Evolutionary conservation across 192 early-diverging fungal species (phyloP), one percentile per base, ranked within the genome.

Genomic region (Paraglomus occultum): DNA sequence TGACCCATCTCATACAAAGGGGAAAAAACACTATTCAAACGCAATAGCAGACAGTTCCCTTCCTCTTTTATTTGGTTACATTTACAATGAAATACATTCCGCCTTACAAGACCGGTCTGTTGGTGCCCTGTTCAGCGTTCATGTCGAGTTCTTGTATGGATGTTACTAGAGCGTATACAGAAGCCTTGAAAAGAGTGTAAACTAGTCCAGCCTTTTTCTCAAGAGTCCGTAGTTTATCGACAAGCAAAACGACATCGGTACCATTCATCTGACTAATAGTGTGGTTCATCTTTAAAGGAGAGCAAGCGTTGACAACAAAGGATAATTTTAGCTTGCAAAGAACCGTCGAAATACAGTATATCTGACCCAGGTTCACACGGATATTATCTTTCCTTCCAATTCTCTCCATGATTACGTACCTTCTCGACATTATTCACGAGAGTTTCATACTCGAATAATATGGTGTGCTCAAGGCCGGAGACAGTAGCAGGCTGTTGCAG

Each of bases 181-280:
- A 78, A 20, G 77, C 77, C 23, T 75, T 67, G 43, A 78, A 78
- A 15, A 78, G 60, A n/a, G 74, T 75, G 42, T 73, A 78, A 1
- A 78, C 77, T 4, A 78, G 45, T 1, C 70, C 71, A 50, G 75
- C 55, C 60, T 78, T 78, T 65, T 78, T 74, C 50, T 78, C 77
- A 9, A 78, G 59, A 1, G 70, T 10, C 44, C 77, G 70, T 23
- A 78, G 54, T 64, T 78, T 78, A 14, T 78, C 74, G 22, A 75
- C 70, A 46, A 78, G 64, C 20, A 61, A 44, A 1, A 66, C 52
- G 14, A 78, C 67, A 17, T 78, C 77, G 23, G 22, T 46, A 1
- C 58, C 54, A 22, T 78, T 78, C 8, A 72, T 75, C n/a, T 51
- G 47, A 44, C 64, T 72, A 7, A 78, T 61, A 1, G 64, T 43